Evolutionary conservation across 1,139 yeast genomes (phyloP).

Genomic region (Oligophagozyma castellii): DNA sequence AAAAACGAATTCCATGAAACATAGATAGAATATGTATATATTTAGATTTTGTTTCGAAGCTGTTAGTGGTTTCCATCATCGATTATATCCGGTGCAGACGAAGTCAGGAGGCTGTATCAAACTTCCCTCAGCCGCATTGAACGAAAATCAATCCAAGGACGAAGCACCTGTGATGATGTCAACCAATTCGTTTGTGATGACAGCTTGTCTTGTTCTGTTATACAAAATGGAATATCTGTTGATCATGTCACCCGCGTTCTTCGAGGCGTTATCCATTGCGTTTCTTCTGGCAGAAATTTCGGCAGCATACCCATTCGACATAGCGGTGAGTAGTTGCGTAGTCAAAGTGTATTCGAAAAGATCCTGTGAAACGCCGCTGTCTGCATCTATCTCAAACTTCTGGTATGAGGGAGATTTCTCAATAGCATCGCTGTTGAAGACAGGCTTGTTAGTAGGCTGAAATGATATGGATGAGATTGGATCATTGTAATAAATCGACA

Average conservation of each 20-base stretch:
- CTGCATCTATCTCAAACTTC: slow-evolving; percentile 80
- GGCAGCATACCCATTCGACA: slow-evolving; percentile 97
- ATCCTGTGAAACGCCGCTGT: slow-evolving; percentile 41
- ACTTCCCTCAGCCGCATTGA: too few relatives aligned
- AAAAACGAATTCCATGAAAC: too few relatives aligned
- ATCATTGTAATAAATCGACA: slow-evolving; percentile 78
- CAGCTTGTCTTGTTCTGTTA: slow-evolving; percentile 99
- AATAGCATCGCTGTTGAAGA: slow-evolving; percentile 58
- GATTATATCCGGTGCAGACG: too few relatives aligned
- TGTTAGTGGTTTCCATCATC: too few relatives aligned
- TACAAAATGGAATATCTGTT: slow-evolving; percentile 88
- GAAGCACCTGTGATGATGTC: slow-evolving; percentile 99
- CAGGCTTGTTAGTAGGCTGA: slow-evolving; percentile 63
- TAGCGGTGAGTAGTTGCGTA: slow-evolving; percentile 78
- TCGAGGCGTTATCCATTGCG: slow-evolving; percentile 99
- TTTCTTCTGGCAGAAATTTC: slow-evolving; percentile 98
- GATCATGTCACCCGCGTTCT: slow-evolving; percentile 99
- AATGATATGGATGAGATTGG: slow-evolving; percentile 81
- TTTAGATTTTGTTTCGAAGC: too few relatives aligned
- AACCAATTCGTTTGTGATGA: slow-evolving; percentile 97
- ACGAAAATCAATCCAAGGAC: slow-evolving; percentile 69
- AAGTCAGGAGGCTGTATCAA: too few relatives aligned
- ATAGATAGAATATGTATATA: too few relatives aligned
- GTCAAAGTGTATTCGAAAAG: slow-evolving; percentile 81
- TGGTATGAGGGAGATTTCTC: slow-evolving; percentile 79